Percentiles rank a stretch among this genome's conserved stretches.
These are phyloP conservation scores for Cladosporium phlei DNA, from an alignment of 2,329 filamentous ascomycete genomes.

Conservation along the genomic window DNA sequence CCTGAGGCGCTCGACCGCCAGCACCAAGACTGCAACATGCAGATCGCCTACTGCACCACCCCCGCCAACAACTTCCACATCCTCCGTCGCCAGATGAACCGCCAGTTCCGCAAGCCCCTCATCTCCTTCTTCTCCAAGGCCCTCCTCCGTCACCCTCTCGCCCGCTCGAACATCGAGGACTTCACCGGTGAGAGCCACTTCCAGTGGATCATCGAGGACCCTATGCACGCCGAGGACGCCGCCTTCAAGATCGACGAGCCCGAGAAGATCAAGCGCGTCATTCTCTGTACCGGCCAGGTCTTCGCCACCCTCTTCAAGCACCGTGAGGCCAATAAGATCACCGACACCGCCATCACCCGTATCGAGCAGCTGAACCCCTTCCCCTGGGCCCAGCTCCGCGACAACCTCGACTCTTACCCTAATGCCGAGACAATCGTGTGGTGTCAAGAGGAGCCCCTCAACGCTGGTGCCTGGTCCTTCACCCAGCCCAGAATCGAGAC, in stretches of 20 bases:
- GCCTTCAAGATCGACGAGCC: constrained; percentile 61
- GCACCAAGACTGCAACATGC: constrained; percentile 99
- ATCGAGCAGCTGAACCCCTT: constrained; percentile 98
- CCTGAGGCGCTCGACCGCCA: constrained; percentile 88
- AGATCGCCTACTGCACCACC: constrained; percentile 95
- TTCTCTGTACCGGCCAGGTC: constrained; percentile 92
- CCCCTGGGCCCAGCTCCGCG: constrained; percentile 94
- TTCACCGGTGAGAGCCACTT: constrained; percentile 91
- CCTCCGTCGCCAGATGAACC: constrained; percentile 93
- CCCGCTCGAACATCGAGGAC: constrained; percentile 83
- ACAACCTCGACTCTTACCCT: constrained; percentile 94
- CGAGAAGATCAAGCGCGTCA: constrained; percentile 87
- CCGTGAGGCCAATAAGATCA: constrained; percentile 78
- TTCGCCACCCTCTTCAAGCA: constrained; percentile 87
- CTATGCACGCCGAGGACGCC: constrained; percentile 68
- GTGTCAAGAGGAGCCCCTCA: constrained; percentile 95
- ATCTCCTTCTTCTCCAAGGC: constrained; percentile 98
- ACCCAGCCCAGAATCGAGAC: constrained; percentile 98
- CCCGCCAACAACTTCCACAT: constrained; percentile 96
- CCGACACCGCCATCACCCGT: constrained; percentile 88
- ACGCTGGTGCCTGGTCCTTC: constrained; percentile 94
- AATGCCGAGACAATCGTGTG: constrained; percentile 97
- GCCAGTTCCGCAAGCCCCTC: constrained; percentile 97
- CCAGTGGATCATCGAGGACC: constrained; percentile 91
- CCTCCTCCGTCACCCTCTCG: constrained; percentile 86